Base-by-base conservation (phyloP, 73 alveolate genomes). In the Paramecium bursaria region DNA sequence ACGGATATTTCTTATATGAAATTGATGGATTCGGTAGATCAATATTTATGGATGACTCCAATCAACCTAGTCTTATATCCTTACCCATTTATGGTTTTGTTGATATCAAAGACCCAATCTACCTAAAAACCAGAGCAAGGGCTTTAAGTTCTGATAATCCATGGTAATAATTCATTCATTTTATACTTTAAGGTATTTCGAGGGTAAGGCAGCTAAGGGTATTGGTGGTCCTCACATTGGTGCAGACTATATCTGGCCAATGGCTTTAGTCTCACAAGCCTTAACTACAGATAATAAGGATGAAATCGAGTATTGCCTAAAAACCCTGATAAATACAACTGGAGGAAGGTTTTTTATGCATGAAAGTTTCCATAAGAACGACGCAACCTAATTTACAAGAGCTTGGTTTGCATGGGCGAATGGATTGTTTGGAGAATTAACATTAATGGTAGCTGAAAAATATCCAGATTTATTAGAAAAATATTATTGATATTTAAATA, bases 391-490 rank as follows among this genome's bases (percentile, higher is more conserved):
- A 50, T 93, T 48, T 52, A 93, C 98, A 7, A 88, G 98, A 79
- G 92, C 91, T 30, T 91, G 96, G 96, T 93, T 93, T 91, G 95
- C 96, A 42, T 93, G 98, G 98, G 98, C 98, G 22, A 93, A 93
- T 54, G 87, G 94, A 13, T 85, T 87, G 19, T 93, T 93, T 93
- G 98, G 98, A 47, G 94, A 87, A 50, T 90, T 93, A 76, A 74
- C 91, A 13, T 88, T 91, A 30, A 75, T 47, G 27, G 57, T 88
- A 27, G 75, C 44, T 4, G 42, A 49, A 4, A 50, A 86, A 50
- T 85, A 50, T 25, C 94, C 94, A 9, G 51, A 74, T 10, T 26
- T 73, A 11, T 53, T 85, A n/a, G 26, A 48, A 15, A 50, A 75
- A 2, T n/a, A n/a, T n/a, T n/a, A n/a, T n/a, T n/a, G n/a, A n/a